Base-by-base conservation (phyloP, 2,329 filamentous ascomycete genomes). In the Sclerotinia borealis region DNA sequence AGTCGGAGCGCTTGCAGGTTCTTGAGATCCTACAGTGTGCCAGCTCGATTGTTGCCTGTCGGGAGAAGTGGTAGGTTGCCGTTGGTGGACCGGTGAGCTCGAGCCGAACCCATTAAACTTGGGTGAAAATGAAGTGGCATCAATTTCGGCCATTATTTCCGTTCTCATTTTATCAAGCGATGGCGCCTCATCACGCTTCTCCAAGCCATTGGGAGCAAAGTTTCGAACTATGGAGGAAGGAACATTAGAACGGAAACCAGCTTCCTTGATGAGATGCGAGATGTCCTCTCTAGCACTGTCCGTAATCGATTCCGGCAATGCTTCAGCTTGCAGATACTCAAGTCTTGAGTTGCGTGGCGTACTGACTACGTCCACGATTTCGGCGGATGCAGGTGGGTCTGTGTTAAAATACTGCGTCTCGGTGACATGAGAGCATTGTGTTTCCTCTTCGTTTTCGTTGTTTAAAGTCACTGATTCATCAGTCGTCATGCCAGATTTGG, bases 231-330 rank as follows among this genome's bases (percentile, higher is more conserved):
- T 66, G 17, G 79, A 75, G 4, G 78, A 77, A 56, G 78, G 76
- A 49, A 81, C 68, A 22, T 76, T 76, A 27, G 78, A 78, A 41
- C 78, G 74, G 69, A 81, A 82, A 4, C 79, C 80, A 17, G 79
- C 79, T 54, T 82, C 77, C 55, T 75, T 76, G 47, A 82, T 81
- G 54, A 82, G 72, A 48, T 76, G 69, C 52, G 76, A 77, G 45
- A 81, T 80, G 29, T 79, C 76, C 48, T 75, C 73, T 25, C 66
- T 75, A 10, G 67, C 65, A 31, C 68, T 67, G 19, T 69, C 67
- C 6, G 70, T 70, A 11, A 70, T 62, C 17, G 66, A 65, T 31
- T 68, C 68, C 15, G 52, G 31, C 34, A 62, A 31, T n/a, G 59
- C 69, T 68, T 76, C 70, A 67, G 76, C 39, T 27, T 43, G 50